These are phyloP conservation scores for Xerophyta viscosa DNA, from an alignment of 106 monocot genomes.

Conservation along the genomic window DNA sequence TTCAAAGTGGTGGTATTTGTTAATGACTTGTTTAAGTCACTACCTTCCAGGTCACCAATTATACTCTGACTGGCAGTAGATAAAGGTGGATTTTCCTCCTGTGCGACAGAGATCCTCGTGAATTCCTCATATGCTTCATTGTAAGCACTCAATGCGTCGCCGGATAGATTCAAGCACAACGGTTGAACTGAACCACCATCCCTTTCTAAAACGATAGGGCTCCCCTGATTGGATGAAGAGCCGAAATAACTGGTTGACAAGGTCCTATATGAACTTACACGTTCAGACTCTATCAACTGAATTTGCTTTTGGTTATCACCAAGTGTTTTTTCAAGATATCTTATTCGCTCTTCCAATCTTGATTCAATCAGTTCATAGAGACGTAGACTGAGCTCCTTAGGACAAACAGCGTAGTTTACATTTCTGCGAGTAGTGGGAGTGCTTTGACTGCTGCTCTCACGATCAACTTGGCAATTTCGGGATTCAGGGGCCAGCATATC, in stretches of 20 bases:
- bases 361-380: constrained; percentile 65
- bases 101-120: constrained; percentile 9
- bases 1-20: neutral
- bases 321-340: constrained; percentile 62
- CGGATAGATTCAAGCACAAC: constrained; percentile 46
- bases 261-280: constrained; percentile 11
- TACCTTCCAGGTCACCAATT: constrained; percentile 18
- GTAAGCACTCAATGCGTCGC: constrained; percentile 67
- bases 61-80: constrained; percentile 9
- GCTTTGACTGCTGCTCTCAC: constrained; percentile 9
- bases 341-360: constrained; percentile 52
- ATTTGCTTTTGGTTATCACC: constrained; percentile 31
- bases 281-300: constrained; percentile 24
- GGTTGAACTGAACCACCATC: constrained; percentile 15
- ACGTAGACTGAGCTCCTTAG: constrained; percentile 58
- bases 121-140: constrained; percentile 72
- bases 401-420: constrained; percentile 62
- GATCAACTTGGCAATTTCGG: neutral
- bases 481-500: constrained; percentile 13
- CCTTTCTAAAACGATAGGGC: constrained; percentile 18
- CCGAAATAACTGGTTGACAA: constrained; percentile 42
- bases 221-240: constrained; percentile 34
- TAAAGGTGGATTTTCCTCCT: constrained; percentile 6
- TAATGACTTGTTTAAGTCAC: neutral
- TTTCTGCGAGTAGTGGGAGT: constrained; percentile 24